Evolutionary conservation across 2,329 filamentous ascomycete genomes (phyloP).

Genomic region (Aspergillus alliaceus): DNA sequence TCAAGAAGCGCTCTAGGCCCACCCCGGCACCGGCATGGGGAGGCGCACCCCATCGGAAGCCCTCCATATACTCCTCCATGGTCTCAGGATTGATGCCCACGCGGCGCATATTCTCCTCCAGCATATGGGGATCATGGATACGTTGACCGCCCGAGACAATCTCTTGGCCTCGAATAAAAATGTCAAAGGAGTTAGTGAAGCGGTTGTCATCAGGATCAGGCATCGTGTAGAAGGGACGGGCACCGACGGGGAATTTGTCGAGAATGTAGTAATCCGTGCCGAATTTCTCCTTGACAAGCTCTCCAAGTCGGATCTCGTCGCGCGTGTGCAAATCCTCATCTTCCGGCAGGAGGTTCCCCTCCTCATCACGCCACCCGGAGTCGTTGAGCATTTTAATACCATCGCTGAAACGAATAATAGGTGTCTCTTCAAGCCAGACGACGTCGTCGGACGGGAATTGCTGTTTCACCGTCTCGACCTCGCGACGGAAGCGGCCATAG

Average conservation of each 20-base stretch:
- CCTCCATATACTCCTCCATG: conserved; percentile 88
- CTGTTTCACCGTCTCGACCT: conserved; percentile 76
- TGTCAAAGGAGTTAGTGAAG: conserved; percentile 90
- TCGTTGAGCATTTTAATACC: conserved; percentile 78
- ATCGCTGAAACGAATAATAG: conserved; percentile 75
- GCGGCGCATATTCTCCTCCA: conserved; percentile 75
- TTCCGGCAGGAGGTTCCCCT: conserved; percentile 68
- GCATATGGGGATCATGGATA: conserved; percentile 75
- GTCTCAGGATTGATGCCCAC: conserved; percentile 74
- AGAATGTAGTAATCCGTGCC: conserved; percentile 90
- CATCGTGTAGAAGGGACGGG: conserved; percentile 90
- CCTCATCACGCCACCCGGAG: conserved; percentile 73
- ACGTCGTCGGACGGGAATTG: conserved; percentile 86
- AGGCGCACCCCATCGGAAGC: conserved; percentile 83
- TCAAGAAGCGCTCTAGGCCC: conserved; percentile 83
- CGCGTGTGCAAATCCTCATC: conserved; percentile 81
- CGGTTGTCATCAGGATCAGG: conserved; percentile 70
- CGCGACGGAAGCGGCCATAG: conserved; percentile 66
- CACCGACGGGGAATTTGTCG: conserved; percentile 85
- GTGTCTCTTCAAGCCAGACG: conserved; percentile 82
- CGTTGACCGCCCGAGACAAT: conserved; percentile 90
- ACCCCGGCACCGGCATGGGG: conserved; percentile 90
- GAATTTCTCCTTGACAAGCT: conserved; percentile 82
- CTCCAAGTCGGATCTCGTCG: conserved; percentile 82
- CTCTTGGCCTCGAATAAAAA: conserved; percentile 90